Evolutionary conservation across 805 yeast species (phyloP).

Genomic region (Hanseniaspora hatyaiensis): DNA sequence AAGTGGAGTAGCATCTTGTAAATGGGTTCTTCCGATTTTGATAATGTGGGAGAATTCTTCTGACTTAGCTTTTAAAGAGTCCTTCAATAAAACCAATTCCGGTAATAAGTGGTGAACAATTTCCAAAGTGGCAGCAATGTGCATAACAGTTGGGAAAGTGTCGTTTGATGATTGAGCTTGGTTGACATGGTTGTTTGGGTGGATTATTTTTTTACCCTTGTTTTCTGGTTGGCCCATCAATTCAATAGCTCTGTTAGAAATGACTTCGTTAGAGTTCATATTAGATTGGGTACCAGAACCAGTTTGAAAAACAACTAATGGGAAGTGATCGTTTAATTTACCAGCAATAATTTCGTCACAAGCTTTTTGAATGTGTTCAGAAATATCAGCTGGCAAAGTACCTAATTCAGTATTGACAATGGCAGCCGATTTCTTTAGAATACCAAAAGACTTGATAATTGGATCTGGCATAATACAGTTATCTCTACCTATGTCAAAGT

Average conservation of each 20-base stretch:
- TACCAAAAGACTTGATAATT: constrained; percentile 80
- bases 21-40: constrained; percentile 97
- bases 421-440: constrained; percentile 89
- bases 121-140: constrained; percentile 93
- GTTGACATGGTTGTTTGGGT: constrained; percentile 97
- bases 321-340: constrained; percentile 85
- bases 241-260: constrained; percentile 96
- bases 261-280: constrained; percentile 98
- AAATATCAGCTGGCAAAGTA: constrained; percentile 66
- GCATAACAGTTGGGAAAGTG: constrained; percentile 99
- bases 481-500: constrained; percentile 91
- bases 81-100: constrained; percentile 62
- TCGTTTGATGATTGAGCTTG: constrained; percentile 98
- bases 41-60: constrained; percentile 80
- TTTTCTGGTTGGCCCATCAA: constrained; percentile 63
- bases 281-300: constrained; percentile 98
- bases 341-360: constrained; percentile 93
- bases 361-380: constrained; percentile 79
- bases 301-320: constrained; percentile 96
- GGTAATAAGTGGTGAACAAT: constrained; percentile 68
- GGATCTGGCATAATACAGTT: constrained; percentile 89
- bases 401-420: constrained; percentile 77
- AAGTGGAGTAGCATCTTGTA: constrained; percentile 97
- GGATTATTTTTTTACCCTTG: constrained; percentile 84
- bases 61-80: constrained; percentile 63